Conservation (phyloP, 1,284 basidiomycete genomes). For the Kwoniella shivajii region DNA sequence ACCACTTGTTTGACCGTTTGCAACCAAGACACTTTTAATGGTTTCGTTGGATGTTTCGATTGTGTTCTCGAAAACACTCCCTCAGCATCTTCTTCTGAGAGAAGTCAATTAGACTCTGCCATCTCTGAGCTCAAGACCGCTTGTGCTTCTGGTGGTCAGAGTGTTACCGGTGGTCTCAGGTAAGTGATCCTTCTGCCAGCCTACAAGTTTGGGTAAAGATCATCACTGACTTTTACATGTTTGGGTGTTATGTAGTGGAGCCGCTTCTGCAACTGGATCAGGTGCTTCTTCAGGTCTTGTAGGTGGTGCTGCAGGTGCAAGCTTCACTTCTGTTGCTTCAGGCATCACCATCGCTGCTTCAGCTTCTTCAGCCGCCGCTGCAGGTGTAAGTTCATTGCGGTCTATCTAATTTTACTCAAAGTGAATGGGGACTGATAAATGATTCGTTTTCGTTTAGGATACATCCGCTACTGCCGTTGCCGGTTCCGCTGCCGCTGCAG, state of each 20-base stretch:
- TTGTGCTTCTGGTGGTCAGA: constrained; percentile 25
- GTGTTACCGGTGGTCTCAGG: constrained; percentile 24
- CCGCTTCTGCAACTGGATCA: neutral
- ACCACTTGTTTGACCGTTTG: constrained; percentile 35
- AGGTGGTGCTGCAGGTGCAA: neutral
- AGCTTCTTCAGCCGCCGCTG: neutral
- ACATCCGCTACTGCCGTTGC: neutral
- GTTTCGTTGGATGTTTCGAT: constrained; percentile 29
- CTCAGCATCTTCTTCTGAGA: constrained; percentile 20
- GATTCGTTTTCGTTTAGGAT: neutral
- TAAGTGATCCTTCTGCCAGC: constrained; percentile 13
- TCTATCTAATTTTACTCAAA: too few relatives aligned
- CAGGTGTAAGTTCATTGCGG: too few relatives aligned
- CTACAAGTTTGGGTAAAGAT: too few relatives aligned
- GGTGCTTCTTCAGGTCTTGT: neutral
- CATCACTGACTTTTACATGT: neutral
- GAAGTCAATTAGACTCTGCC: constrained; percentile 21
- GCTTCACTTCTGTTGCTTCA: neutral
- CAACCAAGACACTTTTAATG: constrained; percentile 26
- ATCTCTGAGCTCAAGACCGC: constrained; percentile 26
- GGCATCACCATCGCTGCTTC: neutral
- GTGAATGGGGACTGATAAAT: neutral
- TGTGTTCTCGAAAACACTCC: constrained; percentile 27
- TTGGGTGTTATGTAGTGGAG: neutral
- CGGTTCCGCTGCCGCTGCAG: constrained; percentile 3